Conservation (phyloP, 306 rosid species). For the Alnus glutinosa region DNA sequence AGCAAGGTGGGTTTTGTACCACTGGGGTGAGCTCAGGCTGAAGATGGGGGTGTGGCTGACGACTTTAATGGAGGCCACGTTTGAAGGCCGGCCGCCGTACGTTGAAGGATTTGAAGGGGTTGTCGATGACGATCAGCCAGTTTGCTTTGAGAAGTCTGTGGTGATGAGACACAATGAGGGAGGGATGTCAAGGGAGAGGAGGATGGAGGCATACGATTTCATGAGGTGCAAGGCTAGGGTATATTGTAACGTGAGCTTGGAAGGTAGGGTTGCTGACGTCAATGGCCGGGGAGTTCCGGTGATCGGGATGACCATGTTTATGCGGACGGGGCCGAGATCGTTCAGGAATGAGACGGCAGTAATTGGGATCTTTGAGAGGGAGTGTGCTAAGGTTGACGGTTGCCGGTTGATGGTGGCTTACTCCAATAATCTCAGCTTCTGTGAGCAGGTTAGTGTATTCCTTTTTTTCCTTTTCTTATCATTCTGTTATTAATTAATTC, state of each 20-base stretch:
- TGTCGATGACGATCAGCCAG: conserved; percentile 34
- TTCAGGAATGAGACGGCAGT: conserved; percentile 50
- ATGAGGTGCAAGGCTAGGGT: conserved; percentile 67
- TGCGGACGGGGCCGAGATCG: conserved; percentile 59
- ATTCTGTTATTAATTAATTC: no score
- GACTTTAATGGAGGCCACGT: conserved; percentile 56
- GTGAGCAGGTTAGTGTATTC: conserved; percentile 52
- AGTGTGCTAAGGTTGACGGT: conserved; percentile 51
- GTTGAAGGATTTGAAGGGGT: conserved; percentile 42
- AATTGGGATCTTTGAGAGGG: conserved; percentile 39
- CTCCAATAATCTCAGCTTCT: conserved; percentile 57
- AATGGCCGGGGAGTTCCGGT: conserved; percentile 13
- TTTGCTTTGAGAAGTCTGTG: conserved; percentile 64
- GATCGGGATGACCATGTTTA: conserved; percentile 54
- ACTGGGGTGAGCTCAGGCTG: conserved; percentile 67
- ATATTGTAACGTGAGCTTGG: conserved; percentile 45
- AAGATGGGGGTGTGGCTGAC: conserved; percentile 47
- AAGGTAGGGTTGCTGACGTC: not conserved
- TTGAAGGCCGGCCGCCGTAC: conserved; percentile 28
- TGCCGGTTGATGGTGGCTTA: conserved; percentile 53
- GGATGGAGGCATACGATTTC: conserved; percentile 59
- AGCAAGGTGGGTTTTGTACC: conserved; percentile 55
- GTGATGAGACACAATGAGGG: conserved; percentile 79
- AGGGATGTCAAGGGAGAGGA: conserved; percentile 60
- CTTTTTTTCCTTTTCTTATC: not conserved